These are phyloP conservation scores for Lunasporangiospora selenospora DNA, from an alignment of 192 early-diverging fungal species.

Conservation along the genomic window DNA sequence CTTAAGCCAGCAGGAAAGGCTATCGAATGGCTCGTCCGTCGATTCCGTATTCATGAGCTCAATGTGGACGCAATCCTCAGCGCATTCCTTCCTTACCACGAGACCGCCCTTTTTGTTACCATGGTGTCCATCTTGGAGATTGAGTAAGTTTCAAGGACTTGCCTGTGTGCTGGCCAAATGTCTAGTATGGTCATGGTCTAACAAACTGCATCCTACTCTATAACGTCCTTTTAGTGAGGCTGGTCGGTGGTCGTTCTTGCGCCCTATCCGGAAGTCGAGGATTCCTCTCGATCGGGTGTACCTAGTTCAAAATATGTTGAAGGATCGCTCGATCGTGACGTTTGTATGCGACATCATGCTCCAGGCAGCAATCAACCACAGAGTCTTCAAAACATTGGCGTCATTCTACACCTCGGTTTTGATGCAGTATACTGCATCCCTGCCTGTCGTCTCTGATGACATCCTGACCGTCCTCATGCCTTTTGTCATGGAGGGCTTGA, in stretches of 20 bases:
- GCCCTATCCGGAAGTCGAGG: constrained; percentile 57
- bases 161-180: no score
- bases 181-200: no score
- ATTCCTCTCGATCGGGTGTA: constrained; percentile 70
- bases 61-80: constrained; percentile 82
- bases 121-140: constrained; percentile 81
- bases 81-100: constrained; percentile 92
- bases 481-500: constrained; percentile 59
- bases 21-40: constrained; percentile 91
- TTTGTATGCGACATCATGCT: constrained; percentile 77
- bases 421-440: constrained; percentile 59
- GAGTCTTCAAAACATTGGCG: constrained; percentile 60
- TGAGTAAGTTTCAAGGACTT: constrained; percentile 52
- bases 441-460: constrained; percentile 59
- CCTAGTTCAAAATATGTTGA: constrained; percentile 73
- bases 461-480: constrained; percentile 65
- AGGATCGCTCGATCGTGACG: constrained; percentile 74
- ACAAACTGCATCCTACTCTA: no score
- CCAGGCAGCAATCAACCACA: constrained; percentile 36
- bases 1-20: constrained; percentile 86
- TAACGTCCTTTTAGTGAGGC: constrained; percentile 48
- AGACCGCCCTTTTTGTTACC: constrained; percentile 85
- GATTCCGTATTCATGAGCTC: constrained; percentile 87
- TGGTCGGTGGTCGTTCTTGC: constrained; percentile 66
- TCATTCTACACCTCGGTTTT: constrained; percentile 73